Conservation (phyloP, 768 basidiomycete genomes). For the Rhizopogon sp. region DNA sequence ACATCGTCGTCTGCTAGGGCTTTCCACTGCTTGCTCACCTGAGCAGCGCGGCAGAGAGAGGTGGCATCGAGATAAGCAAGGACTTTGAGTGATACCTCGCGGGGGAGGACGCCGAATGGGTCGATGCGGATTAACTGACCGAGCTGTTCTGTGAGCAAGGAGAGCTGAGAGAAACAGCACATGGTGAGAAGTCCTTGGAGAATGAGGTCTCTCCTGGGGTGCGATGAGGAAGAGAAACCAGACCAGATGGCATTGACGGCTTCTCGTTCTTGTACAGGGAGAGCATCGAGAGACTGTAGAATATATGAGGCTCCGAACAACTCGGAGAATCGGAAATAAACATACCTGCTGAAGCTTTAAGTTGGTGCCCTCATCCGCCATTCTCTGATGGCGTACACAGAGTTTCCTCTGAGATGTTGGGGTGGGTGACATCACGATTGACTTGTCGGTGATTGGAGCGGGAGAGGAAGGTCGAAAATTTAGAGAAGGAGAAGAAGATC, state of each 20-base stretch:
- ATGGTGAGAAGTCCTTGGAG: conserved; percentile 96
- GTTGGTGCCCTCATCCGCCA: conserved; percentile 95
- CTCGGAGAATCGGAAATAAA: background rate
- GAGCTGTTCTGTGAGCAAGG: conserved; percentile 90
- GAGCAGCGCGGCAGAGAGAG: conserved; percentile 89
- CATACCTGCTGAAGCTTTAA: conserved; percentile 85
- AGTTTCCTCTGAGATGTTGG: conserved; percentile 64
- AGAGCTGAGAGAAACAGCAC: conserved; percentile 98
- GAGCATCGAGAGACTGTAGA: conserved; percentile 81
- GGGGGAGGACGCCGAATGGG: conserved; percentile 85
- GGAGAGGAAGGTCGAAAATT: background rate
- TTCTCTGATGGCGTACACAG: conserved; percentile 90
- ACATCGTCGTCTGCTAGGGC: conserved; percentile 90
- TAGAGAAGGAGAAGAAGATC: conserved; percentile 21
- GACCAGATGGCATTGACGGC: conserved; percentile 93
- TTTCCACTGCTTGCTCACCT: conserved; percentile 84
- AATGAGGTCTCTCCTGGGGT: conserved; percentile 87
- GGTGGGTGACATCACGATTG: conserved; percentile 17
- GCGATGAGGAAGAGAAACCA: conserved; percentile 91
- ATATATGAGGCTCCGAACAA: conserved; percentile 3
- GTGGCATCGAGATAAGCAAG: conserved; percentile 88
- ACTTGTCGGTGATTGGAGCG: background rate
- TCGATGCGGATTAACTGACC: conserved; percentile 92
- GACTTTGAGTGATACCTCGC: conserved; percentile 83
- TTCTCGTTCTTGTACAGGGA: conserved; percentile 81